Percentiles rank a stretch among this genome's conserved stretches.
phyloP scores from a whole-genome alignment of 192 early-diverging fungal genomes.

The Oehlia diaphana region DNA sequence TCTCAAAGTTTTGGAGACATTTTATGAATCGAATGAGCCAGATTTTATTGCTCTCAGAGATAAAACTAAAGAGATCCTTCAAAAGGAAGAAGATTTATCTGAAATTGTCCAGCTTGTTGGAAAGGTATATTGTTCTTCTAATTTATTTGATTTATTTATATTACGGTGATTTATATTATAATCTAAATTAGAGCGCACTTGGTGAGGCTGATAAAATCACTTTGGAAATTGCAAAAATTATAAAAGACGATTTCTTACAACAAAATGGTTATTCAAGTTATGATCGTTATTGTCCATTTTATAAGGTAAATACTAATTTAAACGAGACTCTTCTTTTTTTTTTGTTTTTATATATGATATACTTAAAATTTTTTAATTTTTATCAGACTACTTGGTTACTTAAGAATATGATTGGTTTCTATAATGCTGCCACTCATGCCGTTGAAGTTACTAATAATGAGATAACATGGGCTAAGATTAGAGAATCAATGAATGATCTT shows the following conservation, averaged over 20 bases:
- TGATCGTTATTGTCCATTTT: conserved; percentile 99
- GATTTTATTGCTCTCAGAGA: conserved; percentile 92
- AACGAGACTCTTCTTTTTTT: too few relatives aligned
- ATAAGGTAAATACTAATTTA: conserved; percentile 55
- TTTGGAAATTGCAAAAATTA: conserved; percentile 93
- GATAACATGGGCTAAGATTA: conserved; percentile 95
- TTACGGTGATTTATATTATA: neutral
- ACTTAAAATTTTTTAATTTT: neutral
- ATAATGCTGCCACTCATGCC: conserved; percentile 90
- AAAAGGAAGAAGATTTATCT: conserved; percentile 96
- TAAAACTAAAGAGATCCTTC: conserved; percentile 96
- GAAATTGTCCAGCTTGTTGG: conserved; percentile 99
- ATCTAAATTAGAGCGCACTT: conserved; percentile 32
- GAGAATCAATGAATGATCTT: conserved; percentile 88
- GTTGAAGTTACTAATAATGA: conserved; percentile 89
- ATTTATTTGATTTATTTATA: conserved; percentile 12
- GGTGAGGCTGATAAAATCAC: conserved; percentile 99
- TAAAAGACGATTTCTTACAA: conserved; percentile 99
- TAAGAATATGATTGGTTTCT: conserved; percentile 96
- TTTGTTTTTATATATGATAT: neutral
- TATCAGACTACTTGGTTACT: conserved; percentile 90
- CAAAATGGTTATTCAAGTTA: conserved; percentile 99
- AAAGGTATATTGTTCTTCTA: conserved; percentile 57
- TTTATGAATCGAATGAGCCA: conserved; percentile 92
- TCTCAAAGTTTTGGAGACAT: conserved; percentile 93